Evolutionary conservation across 106 monocot genomes (phyloP).

Genomic region (Posidonia australis): DNA sequence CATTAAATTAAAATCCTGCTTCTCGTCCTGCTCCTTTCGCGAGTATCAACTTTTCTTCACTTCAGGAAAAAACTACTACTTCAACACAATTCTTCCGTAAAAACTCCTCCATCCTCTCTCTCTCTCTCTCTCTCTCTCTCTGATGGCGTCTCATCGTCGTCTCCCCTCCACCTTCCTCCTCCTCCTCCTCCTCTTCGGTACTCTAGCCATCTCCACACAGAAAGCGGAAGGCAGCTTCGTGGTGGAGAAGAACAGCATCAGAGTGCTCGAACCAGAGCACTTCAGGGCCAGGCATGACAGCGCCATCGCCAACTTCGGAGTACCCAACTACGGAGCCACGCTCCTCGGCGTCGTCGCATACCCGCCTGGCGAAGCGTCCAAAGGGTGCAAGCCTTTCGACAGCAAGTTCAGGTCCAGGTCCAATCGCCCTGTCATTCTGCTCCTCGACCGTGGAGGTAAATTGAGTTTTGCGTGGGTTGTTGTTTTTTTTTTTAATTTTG

Average conservation of each 20-base stretch:
- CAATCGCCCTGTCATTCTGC: conserved; percentile 34
- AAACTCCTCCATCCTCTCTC: no score
- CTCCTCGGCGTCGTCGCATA: conserved; percentile 24
- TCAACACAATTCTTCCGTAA: no score
- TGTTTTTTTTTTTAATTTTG: neutral
- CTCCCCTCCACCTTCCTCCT: no score
- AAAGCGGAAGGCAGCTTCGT: conserved; percentile 56
- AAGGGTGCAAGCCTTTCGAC: conserved; percentile 34
- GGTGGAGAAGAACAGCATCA: conserved; percentile 78
- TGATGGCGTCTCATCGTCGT: no score
- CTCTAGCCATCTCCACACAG: no score
- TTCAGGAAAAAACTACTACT: no score
- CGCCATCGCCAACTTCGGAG: conserved; percentile 31
- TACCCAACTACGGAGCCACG: conserved; percentile 30
- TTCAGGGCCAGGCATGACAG: conserved; percentile 39
- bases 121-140: no score
- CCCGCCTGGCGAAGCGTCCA: conserved; percentile 23
- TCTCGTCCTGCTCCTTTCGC: no score
- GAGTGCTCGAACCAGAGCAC: conserved; percentile 56
- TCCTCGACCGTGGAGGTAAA: conserved; percentile 58
- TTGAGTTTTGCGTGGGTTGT: no score
- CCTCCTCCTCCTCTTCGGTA: no score
- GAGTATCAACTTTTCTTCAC: no score
- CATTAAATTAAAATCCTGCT: no score
- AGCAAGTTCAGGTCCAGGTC: conserved; percentile 39